Conservation (phyloP, 768 basidiomycete species). For the Lactarius sp. region DNA sequence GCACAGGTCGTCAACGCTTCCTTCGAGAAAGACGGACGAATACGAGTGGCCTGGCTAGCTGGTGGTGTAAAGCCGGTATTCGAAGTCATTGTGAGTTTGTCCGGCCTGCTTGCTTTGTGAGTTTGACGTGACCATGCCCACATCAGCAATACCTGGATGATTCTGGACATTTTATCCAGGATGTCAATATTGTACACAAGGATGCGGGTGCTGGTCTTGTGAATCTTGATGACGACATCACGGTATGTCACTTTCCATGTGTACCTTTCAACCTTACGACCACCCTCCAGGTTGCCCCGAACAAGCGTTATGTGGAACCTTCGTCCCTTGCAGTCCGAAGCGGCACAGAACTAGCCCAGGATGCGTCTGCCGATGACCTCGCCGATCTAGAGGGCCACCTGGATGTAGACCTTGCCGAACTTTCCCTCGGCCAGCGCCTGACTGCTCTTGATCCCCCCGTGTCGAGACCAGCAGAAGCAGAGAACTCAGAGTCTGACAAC, state of each 20-base stretch:
- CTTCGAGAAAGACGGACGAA: slow-evolving; percentile 41
- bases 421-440: slow-evolving; percentile 86
- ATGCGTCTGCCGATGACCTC: slow-evolving; percentile 47
- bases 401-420: slow-evolving; percentile 82
- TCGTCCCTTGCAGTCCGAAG: slow-evolving; percentile 57
- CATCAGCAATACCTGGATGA: slow-evolving; percentile 52
- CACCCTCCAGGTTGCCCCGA: slow-evolving; percentile 39
- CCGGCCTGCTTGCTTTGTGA: background rate
- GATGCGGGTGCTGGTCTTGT: slow-evolving; percentile 33
- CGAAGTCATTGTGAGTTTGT: slow-evolving; percentile 49
- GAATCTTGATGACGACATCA: slow-evolving; percentile 22
- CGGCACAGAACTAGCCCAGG: slow-evolving; percentile 62
- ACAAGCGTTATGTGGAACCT: slow-evolving; percentile 65
- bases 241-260: background rate
- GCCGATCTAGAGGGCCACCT: slow-evolving; percentile 61
- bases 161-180: slow-evolving; percentile 47
- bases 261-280: background rate
- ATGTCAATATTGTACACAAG: slow-evolving; percentile 39
- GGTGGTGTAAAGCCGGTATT: slow-evolving; percentile 58
- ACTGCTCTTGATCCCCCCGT: slow-evolving; percentile 57
- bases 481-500: slow-evolving; percentile 45
- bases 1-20: slow-evolving; percentile 43
- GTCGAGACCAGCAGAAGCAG: slow-evolving; percentile 35
- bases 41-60: slow-evolving; percentile 50
- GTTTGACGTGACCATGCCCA: slow-evolving; percentile 10